phyloP scores from a whole-genome alignment of 139 green algal genomes.

The Diplosphaera chodatii region DNA sequence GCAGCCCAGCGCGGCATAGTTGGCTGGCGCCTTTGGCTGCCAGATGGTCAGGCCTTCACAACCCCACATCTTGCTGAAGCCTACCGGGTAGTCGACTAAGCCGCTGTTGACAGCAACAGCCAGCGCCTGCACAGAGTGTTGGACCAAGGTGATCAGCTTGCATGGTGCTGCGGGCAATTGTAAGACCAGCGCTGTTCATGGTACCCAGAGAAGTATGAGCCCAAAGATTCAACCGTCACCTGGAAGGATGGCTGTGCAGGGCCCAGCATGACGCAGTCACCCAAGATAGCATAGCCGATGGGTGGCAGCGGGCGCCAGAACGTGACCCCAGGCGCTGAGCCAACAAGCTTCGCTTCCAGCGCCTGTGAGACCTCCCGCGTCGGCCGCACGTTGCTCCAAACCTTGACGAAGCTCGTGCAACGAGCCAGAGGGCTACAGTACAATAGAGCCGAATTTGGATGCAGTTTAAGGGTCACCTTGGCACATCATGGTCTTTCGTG shows the following conservation, averaged over 20 bases:
- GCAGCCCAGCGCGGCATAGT: conserved; percentile 71
- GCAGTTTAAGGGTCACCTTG: too few relatives aligned
- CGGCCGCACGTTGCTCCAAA: conserved; percentile 48
- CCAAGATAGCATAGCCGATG: conserved; percentile 66
- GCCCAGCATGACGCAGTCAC: conserved; percentile 62
- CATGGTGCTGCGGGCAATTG: too few relatives aligned
- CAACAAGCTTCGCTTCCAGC: conserved; percentile 27
- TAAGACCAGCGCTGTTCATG: too few relatives aligned
- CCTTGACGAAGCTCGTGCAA: conserved; percentile 49
- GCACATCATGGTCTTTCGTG: too few relatives aligned
- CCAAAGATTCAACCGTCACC: too few relatives aligned
- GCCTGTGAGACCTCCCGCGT: neutral
- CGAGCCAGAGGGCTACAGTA: conserved; percentile 41
- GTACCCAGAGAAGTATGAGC: too few relatives aligned
- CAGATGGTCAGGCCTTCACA: conserved; percentile 47
- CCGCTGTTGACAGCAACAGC: conserved; percentile 74
- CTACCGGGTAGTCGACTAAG: conserved; percentile 53
- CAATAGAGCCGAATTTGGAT: too few relatives aligned
- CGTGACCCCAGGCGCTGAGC: conserved; percentile 47
- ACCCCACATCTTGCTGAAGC: conserved; percentile 44
- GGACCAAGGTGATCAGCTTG: too few relatives aligned
- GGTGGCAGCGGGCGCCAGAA: conserved; percentile 74
- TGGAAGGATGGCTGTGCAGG: conserved; percentile 43
- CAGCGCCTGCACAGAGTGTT: conserved; percentile 37
- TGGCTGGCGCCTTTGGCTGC: conserved; percentile 49